Base-by-base conservation (phyloP, 495 filamentous ascomycete genomes). In the Venustampulla echinocandica region DNA sequence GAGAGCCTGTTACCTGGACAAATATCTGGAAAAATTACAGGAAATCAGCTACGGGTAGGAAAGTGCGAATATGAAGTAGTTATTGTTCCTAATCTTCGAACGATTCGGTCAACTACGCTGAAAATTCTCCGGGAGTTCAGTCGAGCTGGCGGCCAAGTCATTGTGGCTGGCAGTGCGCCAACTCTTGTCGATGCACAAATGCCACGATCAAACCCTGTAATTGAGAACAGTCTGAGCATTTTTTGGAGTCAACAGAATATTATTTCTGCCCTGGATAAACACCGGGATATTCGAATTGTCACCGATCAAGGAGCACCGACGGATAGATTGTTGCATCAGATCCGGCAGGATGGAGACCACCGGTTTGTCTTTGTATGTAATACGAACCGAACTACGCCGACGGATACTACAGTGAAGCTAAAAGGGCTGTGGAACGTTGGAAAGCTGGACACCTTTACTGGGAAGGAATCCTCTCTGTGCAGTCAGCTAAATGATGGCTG, bases 301-400 rank as follows among this genome's bases (percentile, higher is more conserved):
- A 33, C 15, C 19, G 27, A 37, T 1, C 19, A 23, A 15, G 43
- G 41, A n/a, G 6, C 17, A 3, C 24, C 28, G 10, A 13, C 30
- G 2, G 44, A 49, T n/a, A 54, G 15, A 17, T 37, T 57, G 3
- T 34, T 60, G 5, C 53, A 60, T 46, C 57, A 60, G 33, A 57
- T 60, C 42, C 51, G 57, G 1, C 41, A 60, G 25, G 57, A 60
- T 34, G 52, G 42, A 6, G 48, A 48, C 22, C 39, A 57, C 7
- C 44, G 54, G 1, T 60, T 53, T 34, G 45, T 60, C 1, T 60
- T 60, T 27, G 50, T 60, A 22, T 57, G 54, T 43, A 60, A 60
- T 42, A 57, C 41, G 10, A 54, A 60, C 17, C 47, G 57, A 15
- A 39, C 49, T 24, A 13, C 18, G 4, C 20, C 54, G 1, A 17